A percentile compares a stretch with the other conserved stretches of the same genome.
These are phyloP conservation scores for Breynia disticha DNA, from an alignment of 441 rosid species.

Conservation along the genomic window DNA sequence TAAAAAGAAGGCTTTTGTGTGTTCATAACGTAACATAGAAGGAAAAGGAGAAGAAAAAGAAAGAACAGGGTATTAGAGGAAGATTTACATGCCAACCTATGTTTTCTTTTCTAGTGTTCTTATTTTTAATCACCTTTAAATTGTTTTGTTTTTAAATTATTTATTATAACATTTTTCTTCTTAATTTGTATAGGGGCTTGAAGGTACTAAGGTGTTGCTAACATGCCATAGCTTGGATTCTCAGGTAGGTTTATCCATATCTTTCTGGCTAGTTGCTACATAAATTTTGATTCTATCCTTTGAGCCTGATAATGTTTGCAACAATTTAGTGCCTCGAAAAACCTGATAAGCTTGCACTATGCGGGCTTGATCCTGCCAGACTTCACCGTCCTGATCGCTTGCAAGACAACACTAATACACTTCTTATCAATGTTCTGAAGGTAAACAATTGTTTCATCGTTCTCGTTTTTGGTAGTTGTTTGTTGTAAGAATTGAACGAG, in stretches of 20 bases:
- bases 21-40: no score
- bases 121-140: slow-evolving; percentile 1
- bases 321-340: slow-evolving; percentile 49
- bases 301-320: slow-evolving; percentile 7
- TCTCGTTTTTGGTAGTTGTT: no score
- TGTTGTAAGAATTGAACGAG: no score
- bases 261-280: slow-evolving; percentile 11
- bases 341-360: slow-evolving; percentile 64
- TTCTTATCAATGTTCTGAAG: slow-evolving; percentile 59
- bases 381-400: slow-evolving; percentile 78
- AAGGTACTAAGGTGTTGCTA: slow-evolving; percentile 49
- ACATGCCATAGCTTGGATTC: slow-evolving; percentile 59
- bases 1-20: no score
- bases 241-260: slow-evolving; percentile 36
- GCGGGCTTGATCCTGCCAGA: slow-evolving; percentile 69
- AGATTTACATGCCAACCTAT: background rate
- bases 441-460: slow-evolving; percentile 33
- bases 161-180: slow-evolving; percentile 4
- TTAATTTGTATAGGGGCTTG: slow-evolving; percentile 47
- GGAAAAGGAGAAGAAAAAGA: no score
- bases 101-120: background rate
- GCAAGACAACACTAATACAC: slow-evolving; percentile 50
- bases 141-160: slow-evolving; percentile 6
- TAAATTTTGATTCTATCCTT: slow-evolving; percentile 10
- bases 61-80: background rate